Percentiles rank a stretch among this genome's conserved stretches.
phyloP scores from a whole-genome alignment of 2,329 filamentous ascomycete species.

The Cyphellophora europaea region DNA sequence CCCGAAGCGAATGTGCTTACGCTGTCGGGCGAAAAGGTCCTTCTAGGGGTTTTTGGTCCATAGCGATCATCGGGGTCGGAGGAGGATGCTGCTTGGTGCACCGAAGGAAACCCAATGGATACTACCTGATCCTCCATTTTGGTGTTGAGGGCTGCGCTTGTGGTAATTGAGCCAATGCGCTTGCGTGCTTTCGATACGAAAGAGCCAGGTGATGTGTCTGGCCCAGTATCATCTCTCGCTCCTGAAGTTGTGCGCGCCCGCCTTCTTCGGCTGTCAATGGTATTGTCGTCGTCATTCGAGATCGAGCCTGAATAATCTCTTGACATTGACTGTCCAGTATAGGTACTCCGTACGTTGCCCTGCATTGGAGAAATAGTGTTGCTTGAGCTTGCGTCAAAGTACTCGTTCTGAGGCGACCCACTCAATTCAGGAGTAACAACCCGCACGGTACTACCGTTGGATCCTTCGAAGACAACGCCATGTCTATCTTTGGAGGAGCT shows the following conservation, averaged over 20 bases:
- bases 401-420: constrained; percentile 20
- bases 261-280: constrained; percentile 22
- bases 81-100: constrained; percentile 26
- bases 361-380: constrained; percentile 15
- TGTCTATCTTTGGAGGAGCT: constrained; percentile 15
- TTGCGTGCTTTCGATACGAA: constrained; percentile 19
- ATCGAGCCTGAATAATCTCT: constrained; percentile 15
- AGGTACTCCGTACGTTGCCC: constrained; percentile 2
- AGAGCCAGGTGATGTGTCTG: constrained; percentile 17
- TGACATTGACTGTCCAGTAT: constrained; percentile 1
- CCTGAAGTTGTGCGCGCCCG: constrained; percentile 10
- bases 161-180: constrained; percentile 18
- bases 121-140: constrained; percentile 29
- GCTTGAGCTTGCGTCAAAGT: constrained; percentile 12
- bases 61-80: constrained; percentile 25
- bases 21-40: constrained; percentile 16
- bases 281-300: constrained; percentile 16
- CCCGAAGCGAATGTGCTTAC: constrained; percentile 10
- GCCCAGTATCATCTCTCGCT: constrained; percentile 9
- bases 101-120: constrained; percentile 40
- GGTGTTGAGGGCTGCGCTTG: constrained; percentile 20
- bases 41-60: constrained; percentile 14
- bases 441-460: constrained; percentile 34
- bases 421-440: constrained; percentile 36
- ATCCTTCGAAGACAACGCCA: constrained; percentile 26